Conservation (phyloP, 495 filamentous ascomycete genomes). For the Hypoxylon intermedium region DNA sequence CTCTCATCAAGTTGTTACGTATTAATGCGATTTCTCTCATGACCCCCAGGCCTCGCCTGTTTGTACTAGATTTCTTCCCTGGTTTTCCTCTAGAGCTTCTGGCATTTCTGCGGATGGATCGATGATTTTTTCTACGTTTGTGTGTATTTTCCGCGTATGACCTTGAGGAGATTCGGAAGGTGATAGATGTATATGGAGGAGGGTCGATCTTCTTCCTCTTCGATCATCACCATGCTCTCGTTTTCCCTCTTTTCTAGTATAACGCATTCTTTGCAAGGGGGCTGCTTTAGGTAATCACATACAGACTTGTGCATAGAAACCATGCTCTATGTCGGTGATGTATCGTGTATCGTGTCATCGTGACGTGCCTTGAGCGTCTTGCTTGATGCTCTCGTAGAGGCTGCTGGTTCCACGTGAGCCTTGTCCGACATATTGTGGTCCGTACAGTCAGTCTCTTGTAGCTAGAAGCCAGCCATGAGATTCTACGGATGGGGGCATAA, state of each 20-base stretch:
- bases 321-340: not conserved
- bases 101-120: conserved; percentile 30
- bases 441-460: too few relatives aligned
- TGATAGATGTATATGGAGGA: not conserved
- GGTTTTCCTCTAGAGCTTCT: conserved; percentile 23
- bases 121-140: conserved; percentile 18
- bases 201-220: conserved; percentile 12
- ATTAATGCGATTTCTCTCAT: conserved; percentile 36
- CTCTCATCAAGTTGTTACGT: conserved; percentile 27
- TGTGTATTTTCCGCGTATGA: conserved; percentile 27
- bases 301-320: conserved; percentile 28
- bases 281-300: conserved; percentile 28
- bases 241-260: conserved; percentile 19
- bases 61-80: conserved; percentile 34
- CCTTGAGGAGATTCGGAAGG: conserved; percentile 8
- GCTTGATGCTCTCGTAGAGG: too few relatives aligned
- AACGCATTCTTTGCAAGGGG: conserved; percentile 32
- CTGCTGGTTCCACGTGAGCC: too few relatives aligned
- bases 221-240: conserved; percentile 9
- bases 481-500: too few relatives aligned
- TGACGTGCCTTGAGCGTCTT: not conserved
- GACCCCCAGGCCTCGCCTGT: conserved; percentile 31
- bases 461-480: too few relatives aligned
- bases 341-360: not conserved
- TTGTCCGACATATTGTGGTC: too few relatives aligned